These are phyloP conservation scores for Stephania cephalantha DNA, from an alignment of 164 flowering plant species.

Conservation along the genomic window DNA sequence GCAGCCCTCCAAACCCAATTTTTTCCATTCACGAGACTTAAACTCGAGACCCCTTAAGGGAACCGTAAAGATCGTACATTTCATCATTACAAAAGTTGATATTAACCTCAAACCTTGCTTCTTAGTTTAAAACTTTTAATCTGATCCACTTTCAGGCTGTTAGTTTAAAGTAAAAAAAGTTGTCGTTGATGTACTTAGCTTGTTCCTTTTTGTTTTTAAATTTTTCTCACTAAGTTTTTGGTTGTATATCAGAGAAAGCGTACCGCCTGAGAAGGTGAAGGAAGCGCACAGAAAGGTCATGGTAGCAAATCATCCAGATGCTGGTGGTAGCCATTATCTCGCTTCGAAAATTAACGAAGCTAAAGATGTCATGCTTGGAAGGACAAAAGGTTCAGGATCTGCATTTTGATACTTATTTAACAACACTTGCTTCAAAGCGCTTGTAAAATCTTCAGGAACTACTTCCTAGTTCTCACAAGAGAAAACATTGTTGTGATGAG, in stretches of 20 bases:
- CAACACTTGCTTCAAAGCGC: neutral
- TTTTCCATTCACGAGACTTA: too few species aligned
- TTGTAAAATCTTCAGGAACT: neutral
- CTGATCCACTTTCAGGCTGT: too few species aligned
- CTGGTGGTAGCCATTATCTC: slow-evolving; percentile 87
- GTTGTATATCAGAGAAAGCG: slow-evolving; percentile 46
- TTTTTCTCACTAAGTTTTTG: neutral
- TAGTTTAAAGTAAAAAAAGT: too few species aligned
- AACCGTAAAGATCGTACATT: too few species aligned
- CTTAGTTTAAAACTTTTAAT: too few species aligned
- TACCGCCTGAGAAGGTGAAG: slow-evolving; percentile 55
- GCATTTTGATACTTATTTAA: slow-evolving; percentile 41
- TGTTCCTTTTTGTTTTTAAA: neutral
- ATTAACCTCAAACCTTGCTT: too few species aligned
- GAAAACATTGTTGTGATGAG: neutral
- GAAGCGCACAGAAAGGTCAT: slow-evolving; percentile 87
- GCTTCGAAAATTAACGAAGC: slow-evolving; percentile 86
- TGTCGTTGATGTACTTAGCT: neutral
- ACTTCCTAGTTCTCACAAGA: neutral
- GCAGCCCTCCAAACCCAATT: too few species aligned
- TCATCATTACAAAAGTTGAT: too few species aligned
- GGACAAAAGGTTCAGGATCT: slow-evolving; percentile 46
- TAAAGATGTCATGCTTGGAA: slow-evolving; percentile 72
- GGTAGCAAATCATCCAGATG: slow-evolving; percentile 90
- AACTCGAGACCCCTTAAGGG: too few species aligned